Conservation (phyloP, 2,329 filamentous ascomycete genomes). For the Aureobasidium leucospermi region DNA sequence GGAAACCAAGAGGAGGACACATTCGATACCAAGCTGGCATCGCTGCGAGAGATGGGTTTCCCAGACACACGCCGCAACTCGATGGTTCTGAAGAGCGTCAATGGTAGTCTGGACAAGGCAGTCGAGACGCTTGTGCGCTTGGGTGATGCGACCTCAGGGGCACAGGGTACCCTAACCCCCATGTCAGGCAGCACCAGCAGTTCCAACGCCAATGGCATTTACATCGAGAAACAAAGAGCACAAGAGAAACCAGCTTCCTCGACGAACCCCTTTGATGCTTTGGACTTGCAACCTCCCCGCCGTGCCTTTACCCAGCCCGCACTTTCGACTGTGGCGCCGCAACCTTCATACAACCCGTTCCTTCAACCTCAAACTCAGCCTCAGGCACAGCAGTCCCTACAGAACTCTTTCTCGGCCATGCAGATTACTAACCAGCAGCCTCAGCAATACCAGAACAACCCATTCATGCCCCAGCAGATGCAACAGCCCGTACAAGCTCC, state of each 20-base stretch:
- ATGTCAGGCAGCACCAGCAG: slow-evolving; percentile 40
- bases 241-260: slow-evolving; percentile 20
- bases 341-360: slow-evolving; percentile 61
- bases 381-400: slow-evolving; percentile 23
- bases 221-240: slow-evolving; percentile 33
- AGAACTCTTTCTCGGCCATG: slow-evolving; percentile 58
- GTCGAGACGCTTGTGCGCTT: slow-evolving; percentile 78
- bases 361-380: slow-evolving; percentile 32
- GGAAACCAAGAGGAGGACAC: slow-evolving; percentile 44
- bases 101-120: slow-evolving; percentile 77
- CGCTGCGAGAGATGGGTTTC: slow-evolving; percentile 87
- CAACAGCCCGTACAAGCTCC: slow-evolving; percentile 18
- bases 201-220: slow-evolving; percentile 34
- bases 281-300: slow-evolving; percentile 33
- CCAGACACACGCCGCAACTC: slow-evolving; percentile 72
- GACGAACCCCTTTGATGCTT: slow-evolving; percentile 39
- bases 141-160: slow-evolving; percentile 57
- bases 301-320: slow-evolving; percentile 23
- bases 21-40: slow-evolving; percentile 67
- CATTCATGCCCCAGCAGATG: slow-evolving; percentile 24
- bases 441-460: slow-evolving; percentile 22
- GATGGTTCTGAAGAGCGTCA: slow-evolving; percentile 71
- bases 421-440: slow-evolving; percentile 46
- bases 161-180: slow-evolving; percentile 25
- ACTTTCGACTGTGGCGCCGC: slow-evolving; percentile 18